Evolutionary conservation across 805 yeast species (phyloP).

Genomic region (Cyberlindnera veronae): DNA sequence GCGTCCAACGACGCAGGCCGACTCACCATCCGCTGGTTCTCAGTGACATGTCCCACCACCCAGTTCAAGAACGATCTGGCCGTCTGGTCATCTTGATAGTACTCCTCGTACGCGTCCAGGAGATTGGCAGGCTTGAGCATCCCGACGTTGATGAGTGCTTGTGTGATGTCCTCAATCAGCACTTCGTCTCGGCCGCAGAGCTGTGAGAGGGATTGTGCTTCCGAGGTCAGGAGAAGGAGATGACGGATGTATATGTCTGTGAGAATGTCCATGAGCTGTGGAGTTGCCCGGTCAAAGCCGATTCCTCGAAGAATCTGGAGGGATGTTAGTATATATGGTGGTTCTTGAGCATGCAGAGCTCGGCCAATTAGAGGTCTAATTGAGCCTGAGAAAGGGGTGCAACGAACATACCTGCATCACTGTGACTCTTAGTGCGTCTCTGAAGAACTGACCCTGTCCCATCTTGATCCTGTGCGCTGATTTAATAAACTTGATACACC

Average conservation of each 20-base stretch:
- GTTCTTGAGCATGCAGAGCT: background rate
- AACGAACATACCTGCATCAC: conserved; percentile 41
- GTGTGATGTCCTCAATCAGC: conserved; percentile 62
- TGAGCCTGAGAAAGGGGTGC: too few species aligned
- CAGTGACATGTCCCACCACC: conserved; percentile 46
- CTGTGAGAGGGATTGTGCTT: conserved; percentile 48
- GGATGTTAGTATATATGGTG: background rate
- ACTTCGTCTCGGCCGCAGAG: conserved; percentile 44
- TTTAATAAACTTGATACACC: background rate
- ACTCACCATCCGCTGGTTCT: conserved; percentile 38
- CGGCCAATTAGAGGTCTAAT: background rate
- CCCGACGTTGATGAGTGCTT: conserved; percentile 63
- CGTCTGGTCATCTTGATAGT: conserved; percentile 43
- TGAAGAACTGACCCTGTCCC: conserved; percentile 39
- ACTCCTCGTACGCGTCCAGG: conserved; percentile 53
- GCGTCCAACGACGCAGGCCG: conserved; percentile 24
- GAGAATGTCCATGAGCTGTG: conserved; percentile 66
- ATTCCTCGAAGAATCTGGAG: conserved; percentile 59
- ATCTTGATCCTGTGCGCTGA: conserved; percentile 5
- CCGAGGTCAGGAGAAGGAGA: conserved; percentile 49
- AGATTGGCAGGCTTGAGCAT: conserved; percentile 55
- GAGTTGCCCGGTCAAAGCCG: conserved; percentile 80
- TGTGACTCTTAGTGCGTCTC: conserved; percentile 44
- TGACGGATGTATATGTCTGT: conserved; percentile 73
- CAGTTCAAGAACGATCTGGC: conserved; percentile 52